Base-by-base conservation (phyloP, 108 stramenopile species). In the Fragilaria crotonensis region DNA sequence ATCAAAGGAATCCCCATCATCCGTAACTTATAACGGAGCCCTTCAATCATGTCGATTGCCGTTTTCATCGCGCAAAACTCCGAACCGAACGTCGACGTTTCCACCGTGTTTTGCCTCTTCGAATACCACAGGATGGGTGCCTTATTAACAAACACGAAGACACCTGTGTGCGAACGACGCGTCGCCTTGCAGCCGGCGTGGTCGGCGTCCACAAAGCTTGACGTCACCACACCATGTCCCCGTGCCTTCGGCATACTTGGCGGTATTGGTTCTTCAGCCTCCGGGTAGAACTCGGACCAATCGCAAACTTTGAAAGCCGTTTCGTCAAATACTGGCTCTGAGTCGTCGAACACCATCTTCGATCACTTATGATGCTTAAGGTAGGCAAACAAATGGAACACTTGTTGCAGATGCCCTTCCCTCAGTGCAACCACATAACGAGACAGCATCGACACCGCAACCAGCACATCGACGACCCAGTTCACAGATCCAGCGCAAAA, bases 201-300 rank as follows among this genome's bases (percentile, higher is more conserved):
- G 29, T 71, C 52, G 0, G 70, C 57, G 30, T 71, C 64, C 19
- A 71, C 36, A 25, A 45, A 71, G n/a, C n/a, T n/a, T 3, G 14
- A 18, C 1, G 65, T 60, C 28, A 2, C 47, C 11, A 65, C 64
- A 9, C 64, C 41, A 2, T 64, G 29, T 0, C 70, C 64, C 3
- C 59, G 58, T 29, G 68, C 62, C 5, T 30, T 20, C 0, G 62
- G 62, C 68, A 63, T 70, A 0, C 46, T 33, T 4, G 48, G 48
- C 0, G 68, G 68, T 5, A 55, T 36, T 22, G 55, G 54, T 25
- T 68, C 67, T 2, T 14, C 28, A 18, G 60, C 36, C 25, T 68
- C 45, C 45, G 59, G 59, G 33, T 68, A 68, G 28, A 62, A 68
- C 1, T 62, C 60, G 3, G 45, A 52, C 70, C 70, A 71, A 21